A percentile compares a stretch with the other conserved stretches of the same genome.
phyloP scores from a whole-genome alignment of 768 basidiomycete genomes.

The Tricholoma sp. region DNA sequence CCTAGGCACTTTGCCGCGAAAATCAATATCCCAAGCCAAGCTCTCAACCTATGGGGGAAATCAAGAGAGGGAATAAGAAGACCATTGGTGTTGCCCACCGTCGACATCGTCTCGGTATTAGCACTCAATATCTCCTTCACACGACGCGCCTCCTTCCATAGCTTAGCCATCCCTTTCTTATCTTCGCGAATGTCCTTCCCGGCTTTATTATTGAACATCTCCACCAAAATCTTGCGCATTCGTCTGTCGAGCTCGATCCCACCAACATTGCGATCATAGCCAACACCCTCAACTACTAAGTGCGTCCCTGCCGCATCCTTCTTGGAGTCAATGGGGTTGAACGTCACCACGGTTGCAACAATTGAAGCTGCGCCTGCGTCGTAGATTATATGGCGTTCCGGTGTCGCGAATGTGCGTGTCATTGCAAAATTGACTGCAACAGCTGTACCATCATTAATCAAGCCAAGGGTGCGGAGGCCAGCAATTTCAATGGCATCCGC shows the following conservation, averaged over 20 bases:
- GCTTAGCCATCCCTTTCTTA: conserved; percentile 82
- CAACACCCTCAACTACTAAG: conserved; percentile 75
- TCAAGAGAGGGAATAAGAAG: conserved; percentile 3
- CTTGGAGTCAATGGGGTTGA: conserved; percentile 53
- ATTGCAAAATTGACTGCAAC: conserved; percentile 98
- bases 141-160: conserved; percentile 90
- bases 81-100: conserved; percentile 39
- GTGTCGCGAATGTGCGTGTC: conserved; percentile 79
- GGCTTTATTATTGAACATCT: conserved; percentile 68
- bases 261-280: conserved; percentile 69
- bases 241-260: conserved; percentile 85
- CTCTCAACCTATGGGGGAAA: conserved; percentile 67
- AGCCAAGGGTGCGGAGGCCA: conserved; percentile 74
- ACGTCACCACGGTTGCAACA: conserved; percentile 71
- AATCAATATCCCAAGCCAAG: conserved; percentile 86
- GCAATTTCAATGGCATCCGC: conserved; percentile 90
- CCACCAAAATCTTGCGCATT: conserved; percentile 73
- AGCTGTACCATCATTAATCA: conserved; percentile 91
- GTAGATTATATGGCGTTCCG: conserved; percentile 87
- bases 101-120: conserved; percentile 72
- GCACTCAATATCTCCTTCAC: conserved; percentile 93
- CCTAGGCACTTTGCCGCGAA: conserved; percentile 71
- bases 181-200: conserved; percentile 66
- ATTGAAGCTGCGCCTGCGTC: conserved; percentile 88
- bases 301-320: conserved; percentile 53